Evolutionary conservation across 192 early-diverging fungal species (phyloP), one percentile per base, ranked within the genome.

Genomic region (Cladochytrium replicatum): DNA sequence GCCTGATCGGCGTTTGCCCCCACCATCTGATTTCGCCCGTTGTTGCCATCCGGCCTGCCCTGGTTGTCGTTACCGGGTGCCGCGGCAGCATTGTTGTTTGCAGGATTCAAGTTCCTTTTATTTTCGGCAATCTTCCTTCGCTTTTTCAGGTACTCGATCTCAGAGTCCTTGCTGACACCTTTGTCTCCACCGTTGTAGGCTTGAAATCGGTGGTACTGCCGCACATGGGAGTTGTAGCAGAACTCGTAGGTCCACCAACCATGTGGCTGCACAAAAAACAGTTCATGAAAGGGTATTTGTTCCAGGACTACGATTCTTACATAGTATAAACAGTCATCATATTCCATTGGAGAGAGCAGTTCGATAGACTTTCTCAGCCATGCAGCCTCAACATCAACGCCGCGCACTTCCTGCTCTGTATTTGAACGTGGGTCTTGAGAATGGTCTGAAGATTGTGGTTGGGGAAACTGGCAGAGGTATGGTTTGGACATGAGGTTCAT

Each of bases 171-270:
- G n/a, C n/a, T n/a, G n/a, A n/a, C n/a, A n/a, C n/a, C n/a, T 44
- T 66, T 66, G 11, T 55, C 48, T 3, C 60, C 38, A n/a, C n/a
- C n/a, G n/a, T n/a, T n/a, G n/a, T n/a, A n/a, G n/a, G n/a, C n/a
- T n/a, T n/a, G n/a, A 31, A 58, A 43, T 24, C 60, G 48, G 53
- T 80, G 77, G 57, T 64, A 82, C 66, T 88, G 85, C 5, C 72
- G 71, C 27, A 86, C 70, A 29, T 75, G 48, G 5, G 47, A 49
- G 25, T 38, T 32, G 61, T 88, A 88, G 55, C 91, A 94, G 57
- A 85, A 94, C 57, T 89, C 84, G 55, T 90, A 94, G 0, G 77
- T 77, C 84, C 86, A 94, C 64, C 75, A 90, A 19, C 67, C 71
- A 30, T 64, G 41, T 24, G 64, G 41, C 57, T 55, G 24, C 7